phyloP scores from a whole-genome alignment of 1,284 basidiomycete genomes.

The Calocybe gambosa region DNA sequence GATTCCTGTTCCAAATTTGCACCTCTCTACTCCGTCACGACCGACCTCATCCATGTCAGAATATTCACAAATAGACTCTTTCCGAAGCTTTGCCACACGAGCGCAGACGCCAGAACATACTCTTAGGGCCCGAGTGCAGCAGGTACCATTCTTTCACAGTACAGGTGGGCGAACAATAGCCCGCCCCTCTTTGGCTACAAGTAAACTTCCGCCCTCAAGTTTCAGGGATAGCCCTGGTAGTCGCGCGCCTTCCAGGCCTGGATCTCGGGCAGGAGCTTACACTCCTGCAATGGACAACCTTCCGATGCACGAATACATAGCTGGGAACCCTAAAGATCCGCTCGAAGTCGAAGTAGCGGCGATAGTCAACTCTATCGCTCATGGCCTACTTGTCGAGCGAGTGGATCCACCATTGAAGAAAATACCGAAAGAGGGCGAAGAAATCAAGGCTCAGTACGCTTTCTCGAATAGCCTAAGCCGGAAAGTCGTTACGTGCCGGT shows the following conservation, averaged over 20 bases:
- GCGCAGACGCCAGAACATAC: slow-evolving; percentile 67
- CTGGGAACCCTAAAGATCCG: slow-evolving; percentile 68
- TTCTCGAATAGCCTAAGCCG: slow-evolving; percentile 66
- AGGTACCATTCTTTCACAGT: slow-evolving; percentile 47
- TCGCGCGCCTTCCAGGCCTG: slow-evolving; percentile 57
- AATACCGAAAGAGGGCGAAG: slow-evolving; percentile 66
- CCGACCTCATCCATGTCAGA: slow-evolving; percentile 67
- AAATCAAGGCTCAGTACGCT: slow-evolving; percentile 77
- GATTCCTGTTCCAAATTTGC: slow-evolving; percentile 72
- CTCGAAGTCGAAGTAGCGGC: slow-evolving; percentile 75
- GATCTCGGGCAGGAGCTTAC: slow-evolving; percentile 55
- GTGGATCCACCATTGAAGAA: slow-evolving; percentile 69
- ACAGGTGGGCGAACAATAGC: slow-evolving; percentile 30
- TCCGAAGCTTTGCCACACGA: slow-evolving; percentile 40
- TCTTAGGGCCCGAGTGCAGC: slow-evolving; percentile 49
- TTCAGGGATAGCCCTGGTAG: slow-evolving; percentile 54
- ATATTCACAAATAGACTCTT: slow-evolving; percentile 48
- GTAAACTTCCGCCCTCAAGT: slow-evolving; percentile 65
- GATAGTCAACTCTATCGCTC: slow-evolving; percentile 70
- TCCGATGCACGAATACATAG: slow-evolving; percentile 59
- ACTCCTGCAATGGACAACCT: slow-evolving; percentile 51
- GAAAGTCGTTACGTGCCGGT: slow-evolving; percentile 73
- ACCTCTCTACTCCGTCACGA: slow-evolving; percentile 63
- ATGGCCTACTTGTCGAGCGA: slow-evolving; percentile 71
- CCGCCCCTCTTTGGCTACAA: slow-evolving; percentile 29